A percentile compares a stretch with the other conserved stretches of the same genome.
These are phyloP conservation scores for Hordeum pubiflorum DNA, from an alignment of 202 grass and related monocot species.

Conservation along the genomic window DNA sequence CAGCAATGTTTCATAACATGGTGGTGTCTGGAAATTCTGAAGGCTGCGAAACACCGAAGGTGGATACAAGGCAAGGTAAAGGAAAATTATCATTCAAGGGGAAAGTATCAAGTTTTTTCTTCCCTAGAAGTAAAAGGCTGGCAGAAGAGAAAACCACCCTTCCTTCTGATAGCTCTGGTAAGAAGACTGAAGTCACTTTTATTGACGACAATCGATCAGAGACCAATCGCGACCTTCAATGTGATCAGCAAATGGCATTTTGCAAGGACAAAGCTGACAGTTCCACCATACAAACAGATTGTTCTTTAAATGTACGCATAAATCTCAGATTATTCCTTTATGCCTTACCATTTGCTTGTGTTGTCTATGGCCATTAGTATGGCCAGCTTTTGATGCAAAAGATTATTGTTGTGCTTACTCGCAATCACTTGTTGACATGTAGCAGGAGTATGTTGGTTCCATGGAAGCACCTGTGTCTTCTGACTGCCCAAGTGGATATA, in stretches of 20 bases:
- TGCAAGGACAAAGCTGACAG: slow-evolving; percentile 23
- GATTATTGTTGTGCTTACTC: background rate
- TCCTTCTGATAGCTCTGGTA: slow-evolving; percentile 18
- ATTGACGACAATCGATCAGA: slow-evolving; percentile 20
- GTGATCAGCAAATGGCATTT: slow-evolving; percentile 40
- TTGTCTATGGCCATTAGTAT: background rate
- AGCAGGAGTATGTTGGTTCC: slow-evolving; percentile 48
- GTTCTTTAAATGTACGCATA: slow-evolving; percentile 35
- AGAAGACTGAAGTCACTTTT: slow-evolving; percentile 23
- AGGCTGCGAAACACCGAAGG: slow-evolving; percentile 27
- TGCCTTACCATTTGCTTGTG: background rate
- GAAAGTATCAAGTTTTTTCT: slow-evolving; percentile 91
- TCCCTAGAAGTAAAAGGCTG: slow-evolving; percentile 52
- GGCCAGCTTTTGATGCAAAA: background rate
- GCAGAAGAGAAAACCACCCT: slow-evolving; percentile 41
- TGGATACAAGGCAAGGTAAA: slow-evolving; percentile 44
- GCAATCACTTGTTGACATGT: slow-evolving; percentile 18
- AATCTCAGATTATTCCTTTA: slow-evolving; percentile 3
- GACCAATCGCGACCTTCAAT: slow-evolving; percentile 4
- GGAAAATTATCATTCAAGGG: slow-evolving; percentile 71
- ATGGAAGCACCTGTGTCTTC: slow-evolving; percentile 31
- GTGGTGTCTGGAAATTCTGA: slow-evolving; percentile 32
- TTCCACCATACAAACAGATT: slow-evolving; percentile 16
- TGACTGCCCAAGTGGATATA: slow-evolving; percentile 25
- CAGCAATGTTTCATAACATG: slow-evolving; percentile 48